Evolutionary conservation across 257 asterid genomes (phyloP).

Genomic region (Salvia hispanica): DNA sequence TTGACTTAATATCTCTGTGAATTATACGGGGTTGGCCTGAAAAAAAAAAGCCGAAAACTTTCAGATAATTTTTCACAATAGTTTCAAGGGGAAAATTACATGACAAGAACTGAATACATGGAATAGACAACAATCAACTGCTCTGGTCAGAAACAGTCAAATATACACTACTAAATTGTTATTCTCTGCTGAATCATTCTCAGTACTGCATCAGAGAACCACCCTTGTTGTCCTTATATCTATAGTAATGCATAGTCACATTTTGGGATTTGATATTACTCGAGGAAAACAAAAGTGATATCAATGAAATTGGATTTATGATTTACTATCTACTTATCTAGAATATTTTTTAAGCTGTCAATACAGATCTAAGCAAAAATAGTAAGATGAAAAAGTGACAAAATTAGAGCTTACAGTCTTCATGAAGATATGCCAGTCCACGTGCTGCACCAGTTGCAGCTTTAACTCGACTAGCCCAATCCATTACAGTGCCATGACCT

Average conservation of each 20-base stretch:
- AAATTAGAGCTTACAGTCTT: slow-evolving; percentile 64
- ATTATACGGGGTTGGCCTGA: slow-evolving; percentile 90
- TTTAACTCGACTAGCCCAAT: slow-evolving; percentile 82
- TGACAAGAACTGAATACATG: slow-evolving; percentile 5
- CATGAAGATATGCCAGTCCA: slow-evolving; percentile 90
- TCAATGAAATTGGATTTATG: not conserved
- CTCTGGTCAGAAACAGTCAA: slow-evolving; percentile 20
- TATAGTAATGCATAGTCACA: not conserved
- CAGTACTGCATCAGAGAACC: slow-evolving; percentile 8
- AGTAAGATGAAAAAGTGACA: slow-evolving; percentile 1
- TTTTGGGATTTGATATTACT: not conserved
- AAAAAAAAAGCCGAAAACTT: slow-evolving; percentile 23
- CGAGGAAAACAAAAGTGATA: not conserved
- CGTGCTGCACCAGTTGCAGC: slow-evolving; percentile 94
- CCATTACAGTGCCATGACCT: slow-evolving; percentile 60
- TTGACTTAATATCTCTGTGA: slow-evolving; percentile 87
- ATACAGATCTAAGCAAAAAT: slow-evolving; percentile 5
- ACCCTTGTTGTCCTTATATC: not conserved
- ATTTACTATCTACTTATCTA: not conserved
- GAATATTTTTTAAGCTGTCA: slow-evolving; percentile 8
- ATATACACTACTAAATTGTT: not conserved
- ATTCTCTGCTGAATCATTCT: not conserved
- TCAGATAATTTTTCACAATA: slow-evolving; percentile 18
- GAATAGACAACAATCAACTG: slow-evolving; percentile 3
- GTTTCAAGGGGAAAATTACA: slow-evolving; percentile 8